Evolutionary conservation across 768 basidiomycete genomes (phyloP).

Genomic region (Xerocomus brunneocitrinus): DNA sequence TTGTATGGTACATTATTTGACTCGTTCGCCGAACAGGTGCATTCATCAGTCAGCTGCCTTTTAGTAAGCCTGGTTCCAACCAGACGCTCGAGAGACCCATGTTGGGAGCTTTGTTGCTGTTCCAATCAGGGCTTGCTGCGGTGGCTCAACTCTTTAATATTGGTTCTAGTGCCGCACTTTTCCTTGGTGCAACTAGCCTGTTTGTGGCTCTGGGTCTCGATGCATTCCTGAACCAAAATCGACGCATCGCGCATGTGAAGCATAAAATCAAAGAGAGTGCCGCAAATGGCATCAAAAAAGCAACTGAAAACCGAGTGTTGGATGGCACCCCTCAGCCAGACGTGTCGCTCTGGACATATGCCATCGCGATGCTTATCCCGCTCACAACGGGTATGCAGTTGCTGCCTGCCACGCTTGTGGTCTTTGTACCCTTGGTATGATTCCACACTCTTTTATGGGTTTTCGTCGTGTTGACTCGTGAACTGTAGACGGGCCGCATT

Average conservation of each 20-base stretch:
- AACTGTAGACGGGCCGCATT: slow-evolving; percentile 68
- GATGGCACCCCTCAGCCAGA: slow-evolving; percentile 20
- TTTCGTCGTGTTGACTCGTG: slow-evolving; percentile 3
- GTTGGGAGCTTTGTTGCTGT: slow-evolving; percentile 57
- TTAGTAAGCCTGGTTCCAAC: slow-evolving; percentile 28
- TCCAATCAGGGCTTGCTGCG: slow-evolving; percentile 53
- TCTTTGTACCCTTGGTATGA: slow-evolving; percentile 84
- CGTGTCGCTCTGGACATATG: slow-evolving; percentile 61
- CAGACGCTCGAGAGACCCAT: slow-evolving; percentile 55
- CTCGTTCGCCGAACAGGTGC: slow-evolving; percentile 40
- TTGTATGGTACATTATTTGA: not conserved
- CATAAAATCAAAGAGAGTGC: not conserved
- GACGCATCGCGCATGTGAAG: slow-evolving; percentile 15
- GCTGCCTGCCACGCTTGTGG: slow-evolving; percentile 61
- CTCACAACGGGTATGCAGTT: slow-evolving; percentile 56
- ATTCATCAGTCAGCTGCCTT: slow-evolving; percentile 55
- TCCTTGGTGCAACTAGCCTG: slow-evolving; percentile 55
- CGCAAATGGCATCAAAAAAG: not conserved
- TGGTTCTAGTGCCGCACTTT: slow-evolving; percentile 75
- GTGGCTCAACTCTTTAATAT: slow-evolving; percentile 60
- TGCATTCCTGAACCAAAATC: slow-evolving; percentile 24
- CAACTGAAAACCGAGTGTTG: not conserved
- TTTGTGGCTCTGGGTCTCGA: slow-evolving; percentile 57
- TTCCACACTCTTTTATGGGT: not conserved
- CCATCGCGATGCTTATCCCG: slow-evolving; percentile 52